These are phyloP conservation scores for Haematococcus lacustris DNA, from an alignment of 139 green algal species.

Conservation along the genomic window DNA sequence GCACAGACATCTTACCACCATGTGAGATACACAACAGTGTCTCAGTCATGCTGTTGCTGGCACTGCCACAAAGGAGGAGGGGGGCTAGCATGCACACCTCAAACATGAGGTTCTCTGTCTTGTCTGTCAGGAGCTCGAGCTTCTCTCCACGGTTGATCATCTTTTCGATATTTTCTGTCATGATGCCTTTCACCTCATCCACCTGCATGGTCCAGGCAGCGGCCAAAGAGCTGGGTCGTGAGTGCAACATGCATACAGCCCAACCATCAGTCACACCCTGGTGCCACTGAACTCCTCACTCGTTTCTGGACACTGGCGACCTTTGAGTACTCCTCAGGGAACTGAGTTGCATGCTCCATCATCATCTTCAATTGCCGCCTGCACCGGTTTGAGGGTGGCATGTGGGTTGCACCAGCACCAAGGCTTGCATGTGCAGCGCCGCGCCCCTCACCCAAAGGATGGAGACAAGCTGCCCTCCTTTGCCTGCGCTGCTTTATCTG, in stretches of 20 bases:
- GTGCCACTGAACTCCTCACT: too few relatives aligned
- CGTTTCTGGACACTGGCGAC: constrained; percentile 83
- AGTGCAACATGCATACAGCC: too few relatives aligned
- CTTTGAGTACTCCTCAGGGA: constrained; percentile 85
- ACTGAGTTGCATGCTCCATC: constrained; percentile 83
- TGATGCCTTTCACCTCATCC: constrained; percentile 94
- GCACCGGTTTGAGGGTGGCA: constrained; percentile 5
- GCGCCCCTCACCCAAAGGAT: constrained; percentile 49
- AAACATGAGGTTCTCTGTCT: constrained; percentile 90
- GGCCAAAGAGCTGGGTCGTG: too few relatives aligned
- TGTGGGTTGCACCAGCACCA: background rate
- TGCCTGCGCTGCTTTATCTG: constrained; percentile 51
- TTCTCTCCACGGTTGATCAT: constrained; percentile 93
- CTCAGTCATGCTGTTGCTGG: too few relatives aligned
- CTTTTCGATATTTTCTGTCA: constrained; percentile 98
- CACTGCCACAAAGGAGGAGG: too few relatives aligned
- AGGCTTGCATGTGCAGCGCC: background rate
- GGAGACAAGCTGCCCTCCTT: constrained; percentile 47
- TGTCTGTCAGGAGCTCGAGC: constrained; percentile 94
- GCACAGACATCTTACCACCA: too few relatives aligned
- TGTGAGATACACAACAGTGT: too few relatives aligned
- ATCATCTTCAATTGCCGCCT: constrained; percentile 77
- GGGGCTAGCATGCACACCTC: too few relatives aligned
- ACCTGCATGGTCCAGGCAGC: constrained; percentile 67
- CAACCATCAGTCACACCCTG: too few relatives aligned